These are phyloP conservation scores for Coemansia sp. DNA, from an alignment of 192 early-diverging fungal species.

Conservation along the genomic window DNA sequence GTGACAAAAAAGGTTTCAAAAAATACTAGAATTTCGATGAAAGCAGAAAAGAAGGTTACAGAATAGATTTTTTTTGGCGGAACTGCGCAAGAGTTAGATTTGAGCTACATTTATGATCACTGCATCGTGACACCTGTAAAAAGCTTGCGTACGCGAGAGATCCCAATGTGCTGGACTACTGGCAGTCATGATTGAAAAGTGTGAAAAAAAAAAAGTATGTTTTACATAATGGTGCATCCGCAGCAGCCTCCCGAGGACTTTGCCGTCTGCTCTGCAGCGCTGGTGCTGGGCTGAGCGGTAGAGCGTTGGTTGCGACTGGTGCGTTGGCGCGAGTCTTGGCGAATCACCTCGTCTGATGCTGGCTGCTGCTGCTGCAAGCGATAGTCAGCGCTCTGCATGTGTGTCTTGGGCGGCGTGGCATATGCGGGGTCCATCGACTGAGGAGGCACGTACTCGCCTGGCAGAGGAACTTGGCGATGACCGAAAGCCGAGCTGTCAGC, in stretches of 20 bases:
- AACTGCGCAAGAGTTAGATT: neutral
- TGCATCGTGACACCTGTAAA: too few species aligned
- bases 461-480: neutral
- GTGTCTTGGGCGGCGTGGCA: neutral
- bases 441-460: neutral
- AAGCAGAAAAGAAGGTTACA: neutral
- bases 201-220: neutral
- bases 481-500: neutral
- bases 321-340: neutral
- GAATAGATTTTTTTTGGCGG: neutral
- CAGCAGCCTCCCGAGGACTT: conserved; percentile 27
- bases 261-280: neutral
- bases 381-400: neutral
- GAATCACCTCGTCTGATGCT: neutral
- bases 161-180: neutral
- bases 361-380: conserved; percentile 8
- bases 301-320: conserved; percentile 8
- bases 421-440: neutral
- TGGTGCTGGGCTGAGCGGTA: neutral
- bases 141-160: too few species aligned
- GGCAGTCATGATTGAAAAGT: neutral
- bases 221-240: conserved; percentile 38
- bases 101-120: neutral
- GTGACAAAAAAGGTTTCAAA: neutral
- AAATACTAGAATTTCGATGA: neutral